Percentiles rank a stretch among this genome's conserved stretches.
These are phyloP conservation scores for Gonium pectorale DNA, from an alignment of 139 green algal species.

Conservation along the genomic window DNA sequence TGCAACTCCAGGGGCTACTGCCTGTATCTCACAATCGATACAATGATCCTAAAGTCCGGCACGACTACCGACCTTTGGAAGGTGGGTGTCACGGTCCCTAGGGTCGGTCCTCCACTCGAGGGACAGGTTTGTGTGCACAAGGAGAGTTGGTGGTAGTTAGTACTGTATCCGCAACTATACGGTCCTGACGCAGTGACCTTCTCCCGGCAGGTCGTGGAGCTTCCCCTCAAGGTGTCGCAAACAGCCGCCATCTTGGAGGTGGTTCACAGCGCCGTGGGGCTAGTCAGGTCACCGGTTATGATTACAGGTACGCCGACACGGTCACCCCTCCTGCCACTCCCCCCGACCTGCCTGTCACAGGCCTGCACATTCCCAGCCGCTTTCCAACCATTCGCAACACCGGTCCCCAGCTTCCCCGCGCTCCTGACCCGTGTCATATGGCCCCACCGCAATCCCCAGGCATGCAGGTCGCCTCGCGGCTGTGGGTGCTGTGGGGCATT, in stretches of 20 bases:
- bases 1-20: slow-evolving; percentile 73
- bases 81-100: slow-evolving; percentile 46
- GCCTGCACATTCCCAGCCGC: neutral
- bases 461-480: slow-evolving; percentile 87
- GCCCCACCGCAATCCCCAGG: slow-evolving; percentile 54
- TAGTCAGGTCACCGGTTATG: slow-evolving; percentile 87
- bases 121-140: neutral
- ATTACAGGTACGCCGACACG: slow-evolving; percentile 75
- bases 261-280: slow-evolving; percentile 81
- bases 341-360: neutral
- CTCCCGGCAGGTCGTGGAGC: slow-evolving; percentile 65
- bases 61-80: slow-evolving; percentile 65
- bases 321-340: neutral
- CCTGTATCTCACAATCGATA: slow-evolving; percentile 65
- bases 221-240: slow-evolving; percentile 87
- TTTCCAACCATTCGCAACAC: neutral
- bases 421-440: neutral
- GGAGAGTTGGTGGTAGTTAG: no score
- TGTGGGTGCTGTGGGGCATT: slow-evolving; percentile 92
- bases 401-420: neutral
- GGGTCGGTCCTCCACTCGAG: neutral
- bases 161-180: no score
- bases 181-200: no score
- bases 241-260: slow-evolving; percentile 90
- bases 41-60: slow-evolving; percentile 44